These are phyloP conservation scores for Cytospora leucostoma DNA, from an alignment of 2,329 filamentous ascomycete genomes.

Conservation along the genomic window DNA sequence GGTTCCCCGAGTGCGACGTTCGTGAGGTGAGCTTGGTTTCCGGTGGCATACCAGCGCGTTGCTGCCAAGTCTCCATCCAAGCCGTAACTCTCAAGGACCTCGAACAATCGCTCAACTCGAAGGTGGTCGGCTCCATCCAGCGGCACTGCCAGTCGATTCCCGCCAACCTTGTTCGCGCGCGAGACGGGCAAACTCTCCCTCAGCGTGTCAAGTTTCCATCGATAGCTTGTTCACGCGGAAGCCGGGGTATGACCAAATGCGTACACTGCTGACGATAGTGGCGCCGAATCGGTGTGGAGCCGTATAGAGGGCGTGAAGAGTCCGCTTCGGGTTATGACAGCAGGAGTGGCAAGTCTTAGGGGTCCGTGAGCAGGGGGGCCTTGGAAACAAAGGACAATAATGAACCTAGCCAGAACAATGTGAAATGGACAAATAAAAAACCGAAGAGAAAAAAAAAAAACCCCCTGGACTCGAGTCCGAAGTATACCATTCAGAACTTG, in stretches of 20 bases:
- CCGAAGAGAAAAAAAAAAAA: no score
- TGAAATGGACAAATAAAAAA: slow-evolving; percentile 40
- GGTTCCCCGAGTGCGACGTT: slow-evolving; percentile 7
- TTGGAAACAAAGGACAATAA: slow-evolving; percentile 28
- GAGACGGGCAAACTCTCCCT: slow-evolving; percentile 31
- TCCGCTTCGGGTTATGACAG: slow-evolving; percentile 44
- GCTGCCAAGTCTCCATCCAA: slow-evolving; percentile 23
- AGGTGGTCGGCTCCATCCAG: slow-evolving; percentile 13
- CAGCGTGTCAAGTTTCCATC: slow-evolving; percentile 29
- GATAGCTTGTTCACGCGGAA: slow-evolving; percentile 27
- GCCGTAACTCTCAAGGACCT: slow-evolving; percentile 26
- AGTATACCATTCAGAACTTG: no score
- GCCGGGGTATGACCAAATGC: slow-evolving; percentile 28
- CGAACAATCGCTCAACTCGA: neutral
- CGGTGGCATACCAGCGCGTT: slow-evolving; percentile 17
- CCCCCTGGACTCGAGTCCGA: no score
- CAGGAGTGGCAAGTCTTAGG: slow-evolving; percentile 39
- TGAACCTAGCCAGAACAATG: slow-evolving; percentile 33
- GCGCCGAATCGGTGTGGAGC: slow-evolving; percentile 22
- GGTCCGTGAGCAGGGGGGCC: slow-evolving; percentile 35
- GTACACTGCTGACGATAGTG: slow-evolving; percentile 27
- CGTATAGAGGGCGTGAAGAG: slow-evolving; percentile 42
- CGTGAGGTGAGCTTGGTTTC: slow-evolving; percentile 26
- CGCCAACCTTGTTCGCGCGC: slow-evolving; percentile 31
- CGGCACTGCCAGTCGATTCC: slow-evolving; percentile 36